Percentiles rank a stretch among this genome's conserved stretches.
Conservation (phyloP, 805 yeast genomes). For the Cyberlindnera maclurae region DNA sequence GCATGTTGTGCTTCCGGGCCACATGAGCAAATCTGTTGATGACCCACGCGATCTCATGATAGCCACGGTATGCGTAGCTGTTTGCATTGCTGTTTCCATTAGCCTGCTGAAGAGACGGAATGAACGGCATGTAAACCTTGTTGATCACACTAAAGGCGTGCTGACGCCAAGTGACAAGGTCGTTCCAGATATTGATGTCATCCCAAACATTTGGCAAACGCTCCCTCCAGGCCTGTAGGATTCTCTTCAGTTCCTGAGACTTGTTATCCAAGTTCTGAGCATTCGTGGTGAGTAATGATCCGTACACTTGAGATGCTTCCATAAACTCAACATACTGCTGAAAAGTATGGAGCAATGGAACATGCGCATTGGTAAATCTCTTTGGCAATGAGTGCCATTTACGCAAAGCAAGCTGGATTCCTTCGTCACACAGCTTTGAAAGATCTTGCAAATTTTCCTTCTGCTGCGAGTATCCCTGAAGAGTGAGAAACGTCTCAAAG, state of each 20-base stretch:
- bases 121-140: slow-evolving; percentile 87
- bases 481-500: slow-evolving; percentile 86
- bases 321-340: slow-evolving; percentile 96
- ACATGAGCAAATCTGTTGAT: slow-evolving; percentile 97
- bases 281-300: slow-evolving; percentile 80
- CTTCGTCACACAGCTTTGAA: slow-evolving; percentile 86
- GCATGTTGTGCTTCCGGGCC: slow-evolving; percentile 93
- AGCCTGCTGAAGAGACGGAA: slow-evolving; percentile 73
- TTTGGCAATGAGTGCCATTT: slow-evolving; percentile 90
- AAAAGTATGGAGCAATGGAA: slow-evolving; percentile 85
- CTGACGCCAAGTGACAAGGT: slow-evolving; percentile 96
- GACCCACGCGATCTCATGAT: slow-evolving; percentile 98
- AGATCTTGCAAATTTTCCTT: slow-evolving; percentile 81
- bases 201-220: slow-evolving; percentile 96
- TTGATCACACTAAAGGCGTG: slow-evolving; percentile 96
- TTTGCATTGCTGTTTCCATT: slow-evolving; percentile 66
- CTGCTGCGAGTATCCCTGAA: slow-evolving; percentile 91
- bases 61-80: slow-evolving; percentile 94
- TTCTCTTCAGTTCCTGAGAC: slow-evolving; percentile 90
- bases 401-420: slow-evolving; percentile 83
- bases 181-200: slow-evolving; percentile 96
- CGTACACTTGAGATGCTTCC: slow-evolving; percentile 94
- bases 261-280: slow-evolving; percentile 89
- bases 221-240: slow-evolving; percentile 96
- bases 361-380: slow-evolving; percentile 73